Evolutionary conservation across 2,329 filamentous ascomycete genomes (phyloP), one percentile per base, ranked within the genome.

Genomic region (Aspergillus glaucus): DNA sequence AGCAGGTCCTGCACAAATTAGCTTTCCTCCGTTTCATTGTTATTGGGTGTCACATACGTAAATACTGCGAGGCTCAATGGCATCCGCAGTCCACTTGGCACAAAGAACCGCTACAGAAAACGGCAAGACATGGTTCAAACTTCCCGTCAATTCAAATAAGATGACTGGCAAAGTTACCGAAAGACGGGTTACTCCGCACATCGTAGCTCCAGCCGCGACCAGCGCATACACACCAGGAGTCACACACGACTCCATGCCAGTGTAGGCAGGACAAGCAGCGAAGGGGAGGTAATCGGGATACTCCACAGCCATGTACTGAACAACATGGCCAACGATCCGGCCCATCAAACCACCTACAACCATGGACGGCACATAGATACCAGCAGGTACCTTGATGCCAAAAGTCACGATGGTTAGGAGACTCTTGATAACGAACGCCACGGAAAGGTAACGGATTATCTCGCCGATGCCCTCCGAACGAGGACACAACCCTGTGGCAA

Each of bases 351-450:
- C 93, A 55, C 93, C 93, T 15, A 97, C 89, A 24, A 97, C 93
- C 93, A 98, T 98, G 59, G 92, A 96, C 3, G 93, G 93, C 1
- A 98, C 91, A 60, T 98, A 98, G 58, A 98, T 96, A 54, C 93
- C 93, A 1, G 92, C 90, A 8, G 93, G 93, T 0, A 97, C 84
- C 77, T 97, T 97, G 63, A 96, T 91, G 22, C 92, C 92, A 69
- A 97, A 97, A 0, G 92, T 95, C 55, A 96, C 85, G 42, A 86
- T 84, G 0, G 93, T 97, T 39, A 98, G 72, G 42, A 92, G 76
- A 0, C 88, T 87, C 66, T 98, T 98, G 72, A 97, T 86, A 22
- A 96, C 71, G 55, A 97, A 93, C 0, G 92, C 92, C 15, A 84
- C 69, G 10, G 86, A 73, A 0, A 98, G 75, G 48, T 84, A 86